These are phyloP conservation scores for Allium cepa DNA, from an alignment of 106 monocot genomes.

Conservation along the genomic window DNA sequence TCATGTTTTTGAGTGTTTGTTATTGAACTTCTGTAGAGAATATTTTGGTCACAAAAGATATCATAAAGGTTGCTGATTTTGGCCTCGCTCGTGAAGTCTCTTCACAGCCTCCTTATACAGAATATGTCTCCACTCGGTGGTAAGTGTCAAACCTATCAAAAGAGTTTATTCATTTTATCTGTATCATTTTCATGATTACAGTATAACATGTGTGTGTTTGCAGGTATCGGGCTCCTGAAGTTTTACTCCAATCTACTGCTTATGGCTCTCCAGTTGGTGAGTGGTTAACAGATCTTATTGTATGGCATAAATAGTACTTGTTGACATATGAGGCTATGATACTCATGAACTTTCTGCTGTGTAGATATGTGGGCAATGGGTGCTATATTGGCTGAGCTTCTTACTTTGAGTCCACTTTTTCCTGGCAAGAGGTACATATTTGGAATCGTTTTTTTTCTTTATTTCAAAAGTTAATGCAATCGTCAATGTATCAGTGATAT, in stretches of 20 bases:
- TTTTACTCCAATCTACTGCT: slow-evolving; percentile 59
- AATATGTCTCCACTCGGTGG: slow-evolving; percentile 99
- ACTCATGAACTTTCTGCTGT: slow-evolving; percentile 1
- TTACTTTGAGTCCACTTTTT: slow-evolving; percentile 93
- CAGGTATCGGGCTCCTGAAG: slow-evolving; percentile 89
- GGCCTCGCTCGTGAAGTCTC: slow-evolving; percentile 92
- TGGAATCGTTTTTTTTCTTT: background rate
- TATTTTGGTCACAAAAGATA: slow-evolving; percentile 63
- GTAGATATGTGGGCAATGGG: slow-evolving; percentile 99
- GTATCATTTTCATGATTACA: background rate
- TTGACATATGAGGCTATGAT: no score
- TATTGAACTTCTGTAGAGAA: slow-evolving; percentile 49
- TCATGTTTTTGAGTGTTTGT: no score
- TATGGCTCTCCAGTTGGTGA: slow-evolving; percentile 82
- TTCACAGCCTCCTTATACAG: slow-evolving; percentile 90
- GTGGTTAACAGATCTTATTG: slow-evolving; percentile 11
- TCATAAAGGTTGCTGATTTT: slow-evolving; percentile 97
- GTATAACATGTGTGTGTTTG: background rate
- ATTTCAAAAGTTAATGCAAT: background rate
- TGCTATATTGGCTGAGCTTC: slow-evolving; percentile 94
- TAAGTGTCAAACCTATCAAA: background rate
- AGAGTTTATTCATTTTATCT: background rate
- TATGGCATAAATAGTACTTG: background rate
- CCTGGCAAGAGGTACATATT: slow-evolving; percentile 81
- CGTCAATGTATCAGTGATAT: no score